A percentile compares a stretch with the other conserved stretches of the same genome.
Evolutionary conservation across 2,329 filamentous ascomycete species (phyloP).

Genomic region (Stagonosporopsis rhizophila): DNA sequence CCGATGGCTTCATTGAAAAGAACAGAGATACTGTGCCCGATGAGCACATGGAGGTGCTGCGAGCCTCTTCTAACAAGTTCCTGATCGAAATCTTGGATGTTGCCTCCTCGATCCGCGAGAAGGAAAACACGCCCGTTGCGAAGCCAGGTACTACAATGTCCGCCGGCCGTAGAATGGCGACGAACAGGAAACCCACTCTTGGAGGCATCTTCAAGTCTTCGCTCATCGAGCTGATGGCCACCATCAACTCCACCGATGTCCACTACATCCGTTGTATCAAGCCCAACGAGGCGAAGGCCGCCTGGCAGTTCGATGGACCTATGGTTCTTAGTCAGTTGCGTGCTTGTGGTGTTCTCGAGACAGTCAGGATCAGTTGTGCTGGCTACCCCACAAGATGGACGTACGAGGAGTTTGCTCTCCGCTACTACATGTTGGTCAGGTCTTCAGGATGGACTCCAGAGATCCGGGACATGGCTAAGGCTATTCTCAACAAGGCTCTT

Average conservation of each 20-base stretch:
- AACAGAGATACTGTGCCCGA: constrained; percentile 98
- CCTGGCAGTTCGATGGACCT: constrained; percentile 97
- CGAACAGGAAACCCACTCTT: constrained; percentile 94
- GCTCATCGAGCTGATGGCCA: constrained; percentile 95
- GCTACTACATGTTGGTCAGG: constrained; percentile 97
- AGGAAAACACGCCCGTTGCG: constrained; percentile 76
- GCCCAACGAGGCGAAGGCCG: constrained; percentile 93
- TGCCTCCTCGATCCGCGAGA: constrained; percentile 85
- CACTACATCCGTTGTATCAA: constrained; percentile 99
- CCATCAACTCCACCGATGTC: constrained; percentile 96
- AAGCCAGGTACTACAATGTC: constrained; percentile 69
- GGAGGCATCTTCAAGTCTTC: constrained; percentile 99
- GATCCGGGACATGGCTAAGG: constrained; percentile 91
- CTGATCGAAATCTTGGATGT: constrained; percentile 83
- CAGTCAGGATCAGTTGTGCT: constrained; percentile 94
- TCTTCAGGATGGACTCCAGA: constrained; percentile 91
- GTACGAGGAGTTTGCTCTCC: constrained; percentile 95
- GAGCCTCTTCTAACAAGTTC: constrained; percentile 83
- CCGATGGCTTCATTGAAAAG: constrained; percentile 99
- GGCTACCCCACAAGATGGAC: constrained; percentile 98
- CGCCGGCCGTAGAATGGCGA: constrained; percentile 83
- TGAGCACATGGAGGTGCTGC: constrained; percentile 94
- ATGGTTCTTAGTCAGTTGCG: constrained; percentile 98
- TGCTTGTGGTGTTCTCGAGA: constrained; percentile 98
- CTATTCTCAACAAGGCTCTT: constrained; percentile 86